These are phyloP conservation scores for Xylariaceae sp. DNA, from an alignment of 2,329 filamentous ascomycete genomes.

Conservation along the genomic window DNA sequence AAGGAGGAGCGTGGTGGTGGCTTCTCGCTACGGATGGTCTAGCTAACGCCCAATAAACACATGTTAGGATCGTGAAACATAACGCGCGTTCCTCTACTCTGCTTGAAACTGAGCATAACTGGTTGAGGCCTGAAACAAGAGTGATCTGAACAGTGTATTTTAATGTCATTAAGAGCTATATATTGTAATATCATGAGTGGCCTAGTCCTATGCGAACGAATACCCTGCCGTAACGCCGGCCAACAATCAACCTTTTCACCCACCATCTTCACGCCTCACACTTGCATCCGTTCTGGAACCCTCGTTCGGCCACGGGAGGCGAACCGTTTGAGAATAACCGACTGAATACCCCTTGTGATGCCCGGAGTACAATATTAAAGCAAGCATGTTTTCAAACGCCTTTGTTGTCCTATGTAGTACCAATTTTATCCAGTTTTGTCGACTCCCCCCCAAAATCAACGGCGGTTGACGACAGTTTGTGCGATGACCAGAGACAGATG, in stretches of 20 bases:
- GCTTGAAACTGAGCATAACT: no score
- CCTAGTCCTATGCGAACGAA: conserved; percentile 6
- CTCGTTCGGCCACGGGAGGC: no score
- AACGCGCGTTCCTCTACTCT: no score
- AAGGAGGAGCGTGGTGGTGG: conserved; percentile 61
- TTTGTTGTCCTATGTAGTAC: conserved; percentile 4
- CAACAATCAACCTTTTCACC: no score
- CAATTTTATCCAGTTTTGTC: not conserved
- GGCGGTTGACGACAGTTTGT: conserved; percentile 3
- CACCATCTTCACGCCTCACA: no score
- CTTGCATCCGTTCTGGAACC: no score
- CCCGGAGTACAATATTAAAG: conserved; percentile 9
- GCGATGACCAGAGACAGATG: conserved; percentile 4
- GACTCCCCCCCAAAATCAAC: conserved; percentile 9
- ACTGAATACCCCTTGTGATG: conserved; percentile 8
- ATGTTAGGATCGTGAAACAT: no score
- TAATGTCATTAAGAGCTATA: conserved; percentile 24
- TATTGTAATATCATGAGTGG: conserved; percentile 10
- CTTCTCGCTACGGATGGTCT: conserved; percentile 60
- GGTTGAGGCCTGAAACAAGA: not conserved
- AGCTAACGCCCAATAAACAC: conserved; percentile 3
- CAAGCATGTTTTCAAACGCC: conserved; percentile 13
- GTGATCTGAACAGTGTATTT: conserved; percentile 4
- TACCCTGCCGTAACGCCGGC: no score
- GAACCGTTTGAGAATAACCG: no score